A percentile compares a stretch with the other conserved stretches of the same genome.
Evolutionary conservation across 2,329 filamentous ascomycete genomes (phyloP).

Genomic region (Penicillium sp.): DNA sequence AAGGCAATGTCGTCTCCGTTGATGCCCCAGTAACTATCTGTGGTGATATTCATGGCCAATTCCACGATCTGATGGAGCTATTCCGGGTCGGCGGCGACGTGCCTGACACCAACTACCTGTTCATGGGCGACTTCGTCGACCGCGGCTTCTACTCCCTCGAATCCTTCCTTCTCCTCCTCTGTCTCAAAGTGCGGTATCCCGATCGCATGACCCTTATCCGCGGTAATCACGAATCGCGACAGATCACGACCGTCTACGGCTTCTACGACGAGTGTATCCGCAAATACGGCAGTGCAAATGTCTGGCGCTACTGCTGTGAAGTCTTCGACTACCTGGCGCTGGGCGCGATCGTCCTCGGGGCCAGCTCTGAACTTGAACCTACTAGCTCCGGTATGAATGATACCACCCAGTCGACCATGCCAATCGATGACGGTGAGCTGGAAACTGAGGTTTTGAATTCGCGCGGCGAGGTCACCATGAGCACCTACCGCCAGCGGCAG

Average conservation of each 20-base stretch:
- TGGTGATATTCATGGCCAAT: slow-evolving; percentile 95
- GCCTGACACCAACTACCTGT: slow-evolving; percentile 93
- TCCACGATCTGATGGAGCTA: slow-evolving; percentile 95
- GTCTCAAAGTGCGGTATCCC: slow-evolving; percentile 94
- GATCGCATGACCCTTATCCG: slow-evolving; percentile 95
- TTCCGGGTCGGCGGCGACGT: slow-evolving; percentile 92
- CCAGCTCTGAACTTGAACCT: slow-evolving; percentile 64
- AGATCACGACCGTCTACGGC: slow-evolving; percentile 96
- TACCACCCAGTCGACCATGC: slow-evolving; percentile 52
- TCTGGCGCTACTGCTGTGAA: slow-evolving; percentile 96
- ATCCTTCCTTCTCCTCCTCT: slow-evolving; percentile 91
- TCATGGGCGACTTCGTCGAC: slow-evolving; percentile 99
- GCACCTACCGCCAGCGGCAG: slow-evolving; percentile 38
- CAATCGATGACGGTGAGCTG: slow-evolving; percentile 66
- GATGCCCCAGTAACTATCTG: slow-evolving; percentile 96
- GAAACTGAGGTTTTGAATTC: slow-evolving; percentile 94
- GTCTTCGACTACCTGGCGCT: slow-evolving; percentile 96
- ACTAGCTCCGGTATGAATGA: slow-evolving; percentile 51
- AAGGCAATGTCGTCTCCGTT: slow-evolving; percentile 95
- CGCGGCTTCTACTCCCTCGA: slow-evolving; percentile 97
- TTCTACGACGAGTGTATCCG: slow-evolving; percentile 97
- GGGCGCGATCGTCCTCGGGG: slow-evolving; percentile 86
- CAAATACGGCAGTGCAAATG: slow-evolving; percentile 95
- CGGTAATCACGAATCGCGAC: slow-evolving; percentile 92
- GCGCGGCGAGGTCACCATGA: slow-evolving; percentile 72